phyloP scores from a whole-genome alignment of 2,329 filamentous ascomycete species.

The Tolypocladium ovalisporum region DNA sequence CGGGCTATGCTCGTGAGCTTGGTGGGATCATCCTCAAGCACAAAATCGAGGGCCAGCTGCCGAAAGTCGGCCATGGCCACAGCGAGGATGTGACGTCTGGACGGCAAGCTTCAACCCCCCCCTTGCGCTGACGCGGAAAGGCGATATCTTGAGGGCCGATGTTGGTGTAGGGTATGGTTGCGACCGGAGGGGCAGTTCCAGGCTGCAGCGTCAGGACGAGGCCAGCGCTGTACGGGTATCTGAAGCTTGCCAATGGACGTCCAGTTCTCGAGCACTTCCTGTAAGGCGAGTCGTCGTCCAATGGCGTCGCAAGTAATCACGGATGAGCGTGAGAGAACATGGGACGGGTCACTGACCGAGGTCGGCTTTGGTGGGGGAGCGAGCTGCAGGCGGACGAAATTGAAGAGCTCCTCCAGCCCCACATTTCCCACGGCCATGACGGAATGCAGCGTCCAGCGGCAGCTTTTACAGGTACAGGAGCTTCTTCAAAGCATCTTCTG shows the following conservation, averaged over 20 bases:
- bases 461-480: background rate
- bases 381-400: background rate
- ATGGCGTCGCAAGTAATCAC: background rate
- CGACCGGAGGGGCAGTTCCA: background rate
- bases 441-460: background rate
- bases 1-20: slow-evolving; percentile 28
- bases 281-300: background rate
- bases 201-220: background rate
- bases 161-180: background rate
- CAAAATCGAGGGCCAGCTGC: slow-evolving; percentile 42
- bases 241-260: background rate
- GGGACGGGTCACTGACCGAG: background rate
- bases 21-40: slow-evolving; percentile 37
- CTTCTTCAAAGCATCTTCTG: background rate
- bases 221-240: background rate
- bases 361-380: slow-evolving; percentile 1
- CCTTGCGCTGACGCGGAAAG: background rate
- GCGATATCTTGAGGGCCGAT: background rate
- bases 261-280: background rate
- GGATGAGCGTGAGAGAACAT: background rate
- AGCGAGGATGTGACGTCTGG: background rate
- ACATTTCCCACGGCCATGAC: background rate
- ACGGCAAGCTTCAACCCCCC: background rate
- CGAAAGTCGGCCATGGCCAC: slow-evolving; percentile 36
- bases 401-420: background rate